These are phyloP conservation scores for Penicillium subrubescens DNA, from an alignment of 495 filamentous ascomycete species.

Conservation along the genomic window DNA sequence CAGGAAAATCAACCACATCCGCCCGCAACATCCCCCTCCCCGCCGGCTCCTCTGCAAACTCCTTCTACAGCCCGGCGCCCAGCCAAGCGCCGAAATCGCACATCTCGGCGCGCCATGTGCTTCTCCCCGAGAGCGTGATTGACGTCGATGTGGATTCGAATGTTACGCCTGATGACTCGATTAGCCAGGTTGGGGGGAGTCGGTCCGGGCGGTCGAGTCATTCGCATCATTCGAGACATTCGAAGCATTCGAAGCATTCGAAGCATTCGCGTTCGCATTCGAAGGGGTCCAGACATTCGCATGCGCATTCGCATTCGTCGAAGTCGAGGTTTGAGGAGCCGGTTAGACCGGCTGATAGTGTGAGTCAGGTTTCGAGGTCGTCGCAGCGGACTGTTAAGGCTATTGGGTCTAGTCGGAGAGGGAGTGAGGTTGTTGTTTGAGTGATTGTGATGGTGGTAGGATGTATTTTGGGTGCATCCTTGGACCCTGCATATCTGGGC, in stretches of 20 bases:
- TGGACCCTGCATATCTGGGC: neutral
- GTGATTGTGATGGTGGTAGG: too few species aligned
- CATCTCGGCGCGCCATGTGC: constrained; percentile 40
- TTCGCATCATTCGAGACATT: constrained; percentile 37
- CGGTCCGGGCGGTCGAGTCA: constrained; percentile 23
- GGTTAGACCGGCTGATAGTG: constrained; percentile 65
- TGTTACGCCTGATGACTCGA: constrained; percentile 42
- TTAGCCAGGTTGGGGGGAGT: constrained; percentile 40
- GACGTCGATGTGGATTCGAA: constrained; percentile 38
- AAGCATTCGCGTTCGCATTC: constrained; percentile 24
- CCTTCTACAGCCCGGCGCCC: constrained; percentile 13
- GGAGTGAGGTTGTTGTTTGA: constrained; percentile 32
- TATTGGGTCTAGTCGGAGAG: constrained; percentile 29
- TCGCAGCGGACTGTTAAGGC: constrained; percentile 46
- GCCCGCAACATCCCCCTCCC: constrained; percentile 22
- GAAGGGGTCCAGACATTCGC: constrained; percentile 23
- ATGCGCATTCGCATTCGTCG: constrained; percentile 13
- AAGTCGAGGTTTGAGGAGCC: constrained; percentile 40
- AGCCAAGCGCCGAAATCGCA: constrained; percentile 27
- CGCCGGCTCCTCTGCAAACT: constrained; percentile 18
- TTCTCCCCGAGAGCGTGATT: constrained; percentile 52
- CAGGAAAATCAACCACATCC: constrained; percentile 31
- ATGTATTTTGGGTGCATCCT: neutral
- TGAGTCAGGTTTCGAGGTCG: constrained; percentile 58
- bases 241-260: constrained; percentile 37